Evolutionary conservation across 352 stramenopile species (phyloP).

Genomic region (Pythium graminicola): DNA sequence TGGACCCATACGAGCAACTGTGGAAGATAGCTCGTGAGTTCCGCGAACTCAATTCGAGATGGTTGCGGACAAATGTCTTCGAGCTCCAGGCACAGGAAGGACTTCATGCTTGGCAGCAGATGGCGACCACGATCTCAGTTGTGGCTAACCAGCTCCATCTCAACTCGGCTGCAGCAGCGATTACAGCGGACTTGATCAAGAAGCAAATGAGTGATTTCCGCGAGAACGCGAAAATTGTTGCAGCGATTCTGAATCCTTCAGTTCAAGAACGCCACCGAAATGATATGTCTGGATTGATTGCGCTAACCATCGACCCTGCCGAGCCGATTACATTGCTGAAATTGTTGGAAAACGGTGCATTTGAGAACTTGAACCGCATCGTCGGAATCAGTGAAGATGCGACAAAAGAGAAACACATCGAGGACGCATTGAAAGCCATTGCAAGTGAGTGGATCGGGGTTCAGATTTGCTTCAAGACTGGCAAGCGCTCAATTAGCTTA

Average conservation of each 20-base stretch:
- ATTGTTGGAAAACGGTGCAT: constrained; percentile 58
- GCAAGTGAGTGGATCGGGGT: constrained; percentile 39
- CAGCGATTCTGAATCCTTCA: constrained; percentile 54
- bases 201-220: constrained; percentile 78
- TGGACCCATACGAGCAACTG: constrained; percentile 70
- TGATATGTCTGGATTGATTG: constrained; percentile 42
- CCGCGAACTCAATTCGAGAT: constrained; percentile 57
- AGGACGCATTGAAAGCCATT: constrained; percentile 41
- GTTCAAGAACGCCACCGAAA: constrained; percentile 64
- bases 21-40: constrained; percentile 71
- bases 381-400: constrained; percentile 61
- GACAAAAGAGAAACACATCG: constrained; percentile 59
- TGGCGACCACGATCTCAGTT: constrained; percentile 43
- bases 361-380: constrained; percentile 43
- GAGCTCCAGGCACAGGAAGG: constrained; percentile 56
- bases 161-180: constrained; percentile 46
- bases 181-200: constrained; percentile 64
- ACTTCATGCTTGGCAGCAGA: constrained; percentile 38
- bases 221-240: constrained; percentile 55
- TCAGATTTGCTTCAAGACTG: constrained; percentile 38
- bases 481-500: not conserved
- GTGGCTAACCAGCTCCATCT: constrained; percentile 53
- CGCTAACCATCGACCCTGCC: constrained; percentile 34
- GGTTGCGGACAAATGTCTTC: constrained; percentile 60
- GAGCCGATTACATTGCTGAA: constrained; percentile 65